These are phyloP conservation scores for Rhododendron vialii DNA, from an alignment of 148 eudicot species.

Conservation along the genomic window DNA sequence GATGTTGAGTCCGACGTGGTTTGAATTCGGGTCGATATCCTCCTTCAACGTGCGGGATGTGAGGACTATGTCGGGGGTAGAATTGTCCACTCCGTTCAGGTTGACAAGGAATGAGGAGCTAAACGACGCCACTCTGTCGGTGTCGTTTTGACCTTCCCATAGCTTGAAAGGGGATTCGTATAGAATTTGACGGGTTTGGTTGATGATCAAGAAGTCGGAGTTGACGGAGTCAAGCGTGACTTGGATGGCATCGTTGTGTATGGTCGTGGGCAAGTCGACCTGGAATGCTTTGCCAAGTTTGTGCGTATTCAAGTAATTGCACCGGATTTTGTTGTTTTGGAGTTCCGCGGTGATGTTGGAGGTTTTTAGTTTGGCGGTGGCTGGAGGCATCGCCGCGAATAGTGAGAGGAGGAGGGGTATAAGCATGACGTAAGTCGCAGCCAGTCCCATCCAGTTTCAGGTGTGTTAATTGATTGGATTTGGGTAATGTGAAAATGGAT, in stretches of 20 bases:
- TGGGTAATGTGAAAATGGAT: background rate
- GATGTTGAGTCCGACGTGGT: conserved; percentile 66
- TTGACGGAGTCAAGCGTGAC: conserved; percentile 63
- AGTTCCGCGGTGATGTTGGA: background rate
- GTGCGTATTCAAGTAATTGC: background rate
- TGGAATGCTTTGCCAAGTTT: conserved; percentile 5
- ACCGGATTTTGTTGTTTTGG: background rate
- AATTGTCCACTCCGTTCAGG: conserved; percentile 14
- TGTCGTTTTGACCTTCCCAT: conserved; percentile 31
- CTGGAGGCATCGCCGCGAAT: background rate
- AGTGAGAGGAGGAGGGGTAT: background rate
- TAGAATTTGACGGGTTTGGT: conserved; percentile 46
- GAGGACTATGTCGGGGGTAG: conserved; percentile 51
- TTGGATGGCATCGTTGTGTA: conserved; percentile 56
- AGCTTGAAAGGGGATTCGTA: conserved; percentile 28
- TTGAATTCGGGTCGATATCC: conserved; percentile 57
- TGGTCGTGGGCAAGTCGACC: conserved; percentile 7
- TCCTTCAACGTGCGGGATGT: conserved; percentile 37
- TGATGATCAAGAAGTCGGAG: conserved; percentile 11
- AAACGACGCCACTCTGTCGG: conserved; percentile 56
- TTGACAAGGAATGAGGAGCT: conserved; percentile 54
- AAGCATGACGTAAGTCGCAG: background rate
- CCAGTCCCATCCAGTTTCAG: background rate
- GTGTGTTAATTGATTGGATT: background rate
- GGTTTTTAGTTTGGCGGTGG: background rate